Evolutionary conservation across 441 rosid species (phyloP), one percentile per base, ranked within the genome.

Genomic region (Eruca vesicaria): DNA sequence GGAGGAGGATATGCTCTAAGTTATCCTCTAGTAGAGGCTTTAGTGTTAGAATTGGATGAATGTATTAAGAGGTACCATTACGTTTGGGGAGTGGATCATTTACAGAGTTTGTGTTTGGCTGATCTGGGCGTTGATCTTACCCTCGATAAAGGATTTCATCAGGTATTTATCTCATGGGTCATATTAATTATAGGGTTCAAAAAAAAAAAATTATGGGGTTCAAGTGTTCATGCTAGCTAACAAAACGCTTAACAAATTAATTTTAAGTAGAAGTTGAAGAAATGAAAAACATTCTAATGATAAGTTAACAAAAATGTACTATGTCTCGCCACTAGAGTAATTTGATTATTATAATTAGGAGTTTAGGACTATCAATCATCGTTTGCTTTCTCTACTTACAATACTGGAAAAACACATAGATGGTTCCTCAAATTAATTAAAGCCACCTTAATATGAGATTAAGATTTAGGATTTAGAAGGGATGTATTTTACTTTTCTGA

Each of bases 1-100:
- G 92, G 96, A 68, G 90, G 78, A 35, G 92, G 89, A 7, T 83
- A 84, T 74, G 88, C 87, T 58, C 35, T 90, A 73, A 88, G 96
- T 56, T 88, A 87, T 58, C 77, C 89, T 8, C 19, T 87, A 1
- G 88, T 79, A 20, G 79, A 84, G 60, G 71, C 77, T 43, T 68
- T 88, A 72, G 82, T 75, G 0, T 36, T 65, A 16, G 81, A 28
- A 53, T 21, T 88, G 4, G 90, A 90, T 33, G 82, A 69, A 5
- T 90, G 92, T 38, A 74, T 87, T 26, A 81, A 75, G 58, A 85
- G 89, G 69, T 84, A 88, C 43, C 83, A 83, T 10, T 11, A 60
- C 66, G 33, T 76, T 66, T 71, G 59, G 72, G 59, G 50, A 19
- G 79, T 83, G 57, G 90, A 90, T 71, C 18, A 26, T 14, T 23